phyloP scores from a whole-genome alignment of 768 basidiomycete genomes.

The Omphalotus guepiniiformis region DNA sequence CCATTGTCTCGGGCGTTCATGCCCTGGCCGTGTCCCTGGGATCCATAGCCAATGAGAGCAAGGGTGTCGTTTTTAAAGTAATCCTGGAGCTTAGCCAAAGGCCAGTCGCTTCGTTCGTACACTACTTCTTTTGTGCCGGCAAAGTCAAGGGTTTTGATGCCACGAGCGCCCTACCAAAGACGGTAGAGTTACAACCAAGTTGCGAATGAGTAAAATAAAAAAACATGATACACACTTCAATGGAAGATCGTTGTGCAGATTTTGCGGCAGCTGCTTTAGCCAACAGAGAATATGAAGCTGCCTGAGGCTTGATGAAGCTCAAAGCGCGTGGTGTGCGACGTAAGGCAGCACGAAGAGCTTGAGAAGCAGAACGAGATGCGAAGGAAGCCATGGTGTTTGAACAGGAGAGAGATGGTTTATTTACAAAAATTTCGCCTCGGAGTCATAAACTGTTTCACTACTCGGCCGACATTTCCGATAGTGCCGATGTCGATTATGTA shows the following conservation, averaged over 20 bases:
- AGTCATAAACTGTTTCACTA: too few relatives aligned
- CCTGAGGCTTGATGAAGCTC: slow-evolving; percentile 36
- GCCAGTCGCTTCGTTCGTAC: slow-evolving; percentile 98
- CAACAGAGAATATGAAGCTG: slow-evolving; percentile 69
- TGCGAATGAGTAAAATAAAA: neutral
- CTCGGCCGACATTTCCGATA: too few relatives aligned
- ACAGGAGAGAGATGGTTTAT: neutral
- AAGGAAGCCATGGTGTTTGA: slow-evolving; percentile 56
- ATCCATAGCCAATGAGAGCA: slow-evolving; percentile 98
- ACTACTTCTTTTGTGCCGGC: slow-evolving; percentile 91
- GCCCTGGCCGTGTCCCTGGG: slow-evolving; percentile 98
- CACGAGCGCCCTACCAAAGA: slow-evolving; percentile 52
- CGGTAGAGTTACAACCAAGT: slow-evolving; percentile 6
- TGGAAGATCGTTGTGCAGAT: slow-evolving; percentile 29
- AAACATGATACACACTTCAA: slow-evolving; percentile 26
- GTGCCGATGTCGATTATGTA: too few relatives aligned
- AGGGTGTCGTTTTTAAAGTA: slow-evolving; percentile 99
- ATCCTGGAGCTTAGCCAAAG: slow-evolving; percentile 94
- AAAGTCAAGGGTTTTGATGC: slow-evolving; percentile 94
- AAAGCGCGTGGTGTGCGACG: slow-evolving; percentile 55
- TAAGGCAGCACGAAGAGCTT: slow-evolving; percentile 58
- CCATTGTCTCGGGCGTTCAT: slow-evolving; percentile 99
- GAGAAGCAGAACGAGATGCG: slow-evolving; percentile 58
- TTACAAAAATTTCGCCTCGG: too few relatives aligned
- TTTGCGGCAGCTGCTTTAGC: slow-evolving; percentile 43